Evolutionary conservation across 2,329 filamentous ascomycete genomes (phyloP), one percentile per base, ranked within the genome.

Genomic region (Cladosporium halotolerans): DNA sequence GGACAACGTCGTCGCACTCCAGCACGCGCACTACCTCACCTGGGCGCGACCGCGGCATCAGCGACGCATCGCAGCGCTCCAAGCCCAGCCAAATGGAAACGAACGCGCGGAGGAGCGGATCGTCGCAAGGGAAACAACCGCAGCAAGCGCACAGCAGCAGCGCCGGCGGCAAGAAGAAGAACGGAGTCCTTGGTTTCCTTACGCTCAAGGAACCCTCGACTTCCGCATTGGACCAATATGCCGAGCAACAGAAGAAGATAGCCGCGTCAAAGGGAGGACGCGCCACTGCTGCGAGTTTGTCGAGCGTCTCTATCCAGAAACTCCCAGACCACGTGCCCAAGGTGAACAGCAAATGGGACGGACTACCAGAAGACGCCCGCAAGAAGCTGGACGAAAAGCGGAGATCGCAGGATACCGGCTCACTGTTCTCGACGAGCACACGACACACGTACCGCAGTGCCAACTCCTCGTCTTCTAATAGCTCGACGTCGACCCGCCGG

Each of bases 311-410:
- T 5, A 60, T 68, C 5, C 70, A 74, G 55, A 77, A 74, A 57
- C 68, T 80, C 36, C 77, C 77, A 5, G 58, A 69, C 3, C 67
- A 66, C 51, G 75, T 79, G 1, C 77, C 77, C 16, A 78, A 74
- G 57, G 76, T 79, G 34, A 80, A 79, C 55, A 74, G 74, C 28
- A 79, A 76, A 63, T 79, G 77, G 77, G 72, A 79, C 58, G 77
- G 77, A 9, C 61, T 79, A 7, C 77, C 77, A 10, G 68, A 74
- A 18, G 56, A 62, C 1, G 58, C 70, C 5, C 23, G 39, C 5
- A 53, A 53, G 16, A 53, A 33, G 9, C 3, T 47, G 45, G 45
- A 42, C 1, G 23, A 53, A 7, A n/a, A 47, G 18, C 46, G 45
- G 38, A 46, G 32, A 28, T 46, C 43, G 38, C 16, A 43, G 8